Evolutionary conservation across 495 filamentous ascomycete species (phyloP).

Genomic region (Daldinia decipiens): DNA sequence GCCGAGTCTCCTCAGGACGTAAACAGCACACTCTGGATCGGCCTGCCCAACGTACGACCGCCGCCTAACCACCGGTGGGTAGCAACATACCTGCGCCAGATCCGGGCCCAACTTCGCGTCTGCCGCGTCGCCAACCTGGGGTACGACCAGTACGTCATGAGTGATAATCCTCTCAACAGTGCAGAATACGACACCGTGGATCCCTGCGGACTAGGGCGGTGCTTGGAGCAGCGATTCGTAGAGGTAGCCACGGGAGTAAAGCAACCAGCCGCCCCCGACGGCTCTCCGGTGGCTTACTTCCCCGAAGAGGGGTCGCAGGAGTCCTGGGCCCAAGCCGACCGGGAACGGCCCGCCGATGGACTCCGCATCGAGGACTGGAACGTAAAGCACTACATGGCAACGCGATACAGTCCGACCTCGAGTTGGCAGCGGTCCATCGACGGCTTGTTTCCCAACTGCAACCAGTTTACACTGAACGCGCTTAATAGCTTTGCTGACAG

Average conservation of each 20-base stretch:
- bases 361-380: constrained; percentile 20
- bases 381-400: constrained; percentile 17
- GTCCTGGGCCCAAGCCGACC: constrained; percentile 24
- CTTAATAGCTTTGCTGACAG: constrained; percentile 39
- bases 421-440: constrained; percentile 40
- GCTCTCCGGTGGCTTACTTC: constrained; percentile 30
- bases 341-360: background rate
- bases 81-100: constrained; percentile 37
- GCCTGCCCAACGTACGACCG: constrained; percentile 39
- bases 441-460: constrained; percentile 43
- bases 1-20: constrained; percentile 19
- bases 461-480: constrained; percentile 33
- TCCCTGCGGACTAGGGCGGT: constrained; percentile 35
- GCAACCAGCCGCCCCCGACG: constrained; percentile 23
- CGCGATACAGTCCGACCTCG: constrained; percentile 31
- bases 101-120: constrained; percentile 28
- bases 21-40: constrained; percentile 43
- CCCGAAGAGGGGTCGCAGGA: constrained; percentile 31
- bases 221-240: constrained; percentile 42
- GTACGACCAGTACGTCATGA: constrained; percentile 35
- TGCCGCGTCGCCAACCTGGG: constrained; percentile 39
- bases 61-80: constrained; percentile 35
- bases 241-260: constrained; percentile 40
- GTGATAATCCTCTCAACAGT: constrained; percentile 3
- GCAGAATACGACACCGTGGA: constrained; percentile 38